Evolutionary conservation across 208 protist genomes (phyloP), one percentile per base, ranked within the genome.

Genomic region (Trypanosomatidae sp.): DNA sequence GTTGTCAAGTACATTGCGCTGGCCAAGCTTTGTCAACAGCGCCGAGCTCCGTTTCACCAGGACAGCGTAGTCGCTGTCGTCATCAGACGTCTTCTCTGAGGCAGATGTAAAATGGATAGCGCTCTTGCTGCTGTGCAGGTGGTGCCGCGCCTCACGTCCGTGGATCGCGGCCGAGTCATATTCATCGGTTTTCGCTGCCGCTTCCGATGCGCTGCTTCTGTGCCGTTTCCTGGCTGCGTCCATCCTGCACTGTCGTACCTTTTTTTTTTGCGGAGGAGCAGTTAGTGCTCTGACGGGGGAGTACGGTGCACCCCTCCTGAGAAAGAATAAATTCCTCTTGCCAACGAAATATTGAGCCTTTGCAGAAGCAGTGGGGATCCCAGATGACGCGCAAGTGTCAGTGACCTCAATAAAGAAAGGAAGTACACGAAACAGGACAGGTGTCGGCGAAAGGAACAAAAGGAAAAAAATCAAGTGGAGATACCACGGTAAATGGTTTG

Each of bases 1-100:
- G 39, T 47, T 25, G 41, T 43, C 15, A 5, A 43, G 17, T 56
- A 25, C 33, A 25, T 15, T 53, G 30, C 28, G 67, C 33, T 49
- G 66, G 17, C 59, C 50, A 44, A 85, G 43, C 39, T 76, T 80
- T 41, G 43, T 44, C 52, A 85, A 49, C 68, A 85, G 36, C 0
- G 72, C 71, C 8, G 74, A 36, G 66, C 80, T 85, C 36, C 73
- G 66, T 46, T 78, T 50, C 17, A 79, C 80, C 47, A 85, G 68
- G 1, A 68, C 75, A 30, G 30, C 25, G 44, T 72, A 84, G 19
- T 84, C 79, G n/a, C 39, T 49, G 9, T 80, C 74, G 12, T 30
- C 70, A 17, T 69, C 28, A 15, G 1, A 15, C 13, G 17, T 30
- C 36, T 64, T 41, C 66, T 12, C 66, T 12, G n/a, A 3, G 1